phyloP scores from a whole-genome alignment of 306 rosid genomes.

The Crataegus laevigata region DNA sequence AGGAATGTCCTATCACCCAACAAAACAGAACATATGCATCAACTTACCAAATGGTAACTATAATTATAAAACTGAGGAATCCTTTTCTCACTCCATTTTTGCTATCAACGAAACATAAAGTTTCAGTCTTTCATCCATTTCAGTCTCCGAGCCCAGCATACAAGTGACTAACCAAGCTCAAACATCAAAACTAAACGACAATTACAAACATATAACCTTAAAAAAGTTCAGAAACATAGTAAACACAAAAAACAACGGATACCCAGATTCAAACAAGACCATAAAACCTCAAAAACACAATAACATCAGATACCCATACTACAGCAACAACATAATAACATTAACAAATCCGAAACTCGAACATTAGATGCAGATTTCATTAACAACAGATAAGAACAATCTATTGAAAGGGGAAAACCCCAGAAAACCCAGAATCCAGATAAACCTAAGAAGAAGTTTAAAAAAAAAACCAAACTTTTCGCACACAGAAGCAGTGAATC shows the following conservation, averaged over 20 bases:
- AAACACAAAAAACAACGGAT: background rate
- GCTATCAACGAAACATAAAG: background rate
- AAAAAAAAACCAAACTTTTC: constrained; percentile 8
- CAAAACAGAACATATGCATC: background rate
- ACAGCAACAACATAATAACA: background rate
- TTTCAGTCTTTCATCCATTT: background rate
- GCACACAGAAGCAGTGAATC: background rate
- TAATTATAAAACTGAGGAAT: background rate
- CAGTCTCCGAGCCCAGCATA: background rate
- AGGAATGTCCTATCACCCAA: background rate
- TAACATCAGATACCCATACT: background rate
- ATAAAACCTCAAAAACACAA: background rate
- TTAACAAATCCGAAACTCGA: background rate
- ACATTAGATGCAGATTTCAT: background rate
- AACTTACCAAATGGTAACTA: background rate
- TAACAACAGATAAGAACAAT: background rate
- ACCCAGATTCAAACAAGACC: background rate
- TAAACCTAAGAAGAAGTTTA: background rate
- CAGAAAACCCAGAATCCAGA: background rate
- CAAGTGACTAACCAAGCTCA: background rate
- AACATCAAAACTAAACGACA: background rate
- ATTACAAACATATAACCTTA: background rate
- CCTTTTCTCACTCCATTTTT: background rate
- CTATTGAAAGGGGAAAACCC: background rate
- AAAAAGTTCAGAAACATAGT: background rate